Conservation (phyloP, 805 yeast species). For the Saturnispora halmiae region DNA sequence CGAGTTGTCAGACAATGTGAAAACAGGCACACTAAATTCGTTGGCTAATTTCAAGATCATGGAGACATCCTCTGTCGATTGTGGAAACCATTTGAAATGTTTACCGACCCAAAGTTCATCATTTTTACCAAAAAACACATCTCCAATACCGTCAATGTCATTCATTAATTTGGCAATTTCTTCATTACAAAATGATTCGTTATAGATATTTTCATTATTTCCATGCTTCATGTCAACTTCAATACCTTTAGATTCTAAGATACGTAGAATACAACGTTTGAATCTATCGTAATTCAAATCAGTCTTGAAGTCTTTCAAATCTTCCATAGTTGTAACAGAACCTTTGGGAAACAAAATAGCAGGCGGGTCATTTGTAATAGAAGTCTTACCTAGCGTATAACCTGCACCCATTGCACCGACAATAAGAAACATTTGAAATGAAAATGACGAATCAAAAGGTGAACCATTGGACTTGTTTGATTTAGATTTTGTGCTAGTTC, state of each 20-base stretch:
- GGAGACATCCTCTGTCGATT: conserved; percentile 19
- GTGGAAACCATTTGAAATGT: conserved; percentile 18
- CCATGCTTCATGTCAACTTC: conserved; percentile 17
- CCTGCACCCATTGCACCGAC: conserved; percentile 30
- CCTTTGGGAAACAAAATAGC: conserved; percentile 24
- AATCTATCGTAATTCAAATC: conserved; percentile 19
- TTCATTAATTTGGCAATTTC: conserved; percentile 18
- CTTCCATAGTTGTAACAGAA: conserved; percentile 19
- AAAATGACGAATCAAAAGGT: conserved; percentile 19
- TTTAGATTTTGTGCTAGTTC: background rate
- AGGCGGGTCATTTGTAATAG: conserved; percentile 21
- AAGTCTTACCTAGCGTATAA: conserved; percentile 24
- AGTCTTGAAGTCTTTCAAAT: conserved; percentile 14
- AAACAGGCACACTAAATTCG: conserved; percentile 23
- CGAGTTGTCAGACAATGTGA: conserved; percentile 7
- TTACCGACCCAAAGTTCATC: conserved; percentile 14
- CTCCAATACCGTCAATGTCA: conserved; percentile 17
- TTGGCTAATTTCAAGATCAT: conserved; percentile 20
- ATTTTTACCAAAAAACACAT: conserved; percentile 19
- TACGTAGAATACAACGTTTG: conserved; percentile 22
- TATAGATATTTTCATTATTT: conserved; percentile 10
- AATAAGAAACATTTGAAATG: conserved; percentile 23
- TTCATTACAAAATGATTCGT: conserved; percentile 14
- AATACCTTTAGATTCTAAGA: conserved; percentile 18
- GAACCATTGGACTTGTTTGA: conserved; percentile 9